Percentiles rank a stretch among this genome's conserved stretches.
Evolutionary conservation across 2,329 filamentous ascomycete species (phyloP).

Genomic region (Fusarium citri): DNA sequence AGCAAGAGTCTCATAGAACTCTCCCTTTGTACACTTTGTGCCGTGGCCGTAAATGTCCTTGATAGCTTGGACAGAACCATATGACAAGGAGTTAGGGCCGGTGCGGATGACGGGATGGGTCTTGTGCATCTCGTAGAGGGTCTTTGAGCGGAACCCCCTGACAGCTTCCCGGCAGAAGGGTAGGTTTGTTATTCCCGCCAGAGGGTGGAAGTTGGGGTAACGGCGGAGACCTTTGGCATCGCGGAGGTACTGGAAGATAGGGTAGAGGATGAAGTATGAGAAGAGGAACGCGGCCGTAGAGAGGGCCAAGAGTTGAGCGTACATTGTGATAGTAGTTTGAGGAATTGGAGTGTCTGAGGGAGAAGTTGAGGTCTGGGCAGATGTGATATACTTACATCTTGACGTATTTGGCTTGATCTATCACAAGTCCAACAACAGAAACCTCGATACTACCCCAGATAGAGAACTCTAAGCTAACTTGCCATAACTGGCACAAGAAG

Average conservation of each 20-base stretch:
- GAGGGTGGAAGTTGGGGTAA: conserved; percentile 40
- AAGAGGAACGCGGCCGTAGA: conserved; percentile 18
- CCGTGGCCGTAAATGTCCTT: conserved; percentile 58
- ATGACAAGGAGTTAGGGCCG: conserved; percentile 46
- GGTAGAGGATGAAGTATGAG: conserved; percentile 34
- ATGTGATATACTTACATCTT: conserved; percentile 15
- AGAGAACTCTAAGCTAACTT: neutral
- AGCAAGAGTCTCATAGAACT: conserved; percentile 57
- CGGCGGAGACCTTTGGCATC: conserved; percentile 54
- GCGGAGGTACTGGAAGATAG: conserved; percentile 28
- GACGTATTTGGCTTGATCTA: neutral
- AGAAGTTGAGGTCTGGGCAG: neutral
- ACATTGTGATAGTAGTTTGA: conserved; percentile 28
- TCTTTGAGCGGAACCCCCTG: conserved; percentile 56
- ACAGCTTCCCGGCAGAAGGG: conserved; percentile 37
- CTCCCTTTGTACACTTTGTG: conserved; percentile 62
- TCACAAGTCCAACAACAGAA: neutral
- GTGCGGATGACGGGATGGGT: conserved; percentile 50
- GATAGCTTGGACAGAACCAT: conserved; percentile 38
- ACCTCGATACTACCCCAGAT: neutral
- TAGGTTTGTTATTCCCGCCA: conserved; percentile 39
- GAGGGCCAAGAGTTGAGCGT: conserved; percentile 27
- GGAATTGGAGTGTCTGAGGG: neutral
- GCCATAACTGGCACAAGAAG: conserved; percentile 5
- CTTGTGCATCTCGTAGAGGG: conserved; percentile 62